Percentiles rank a stretch among this genome's conserved stretches.
Conservation (phyloP, 1,284 basidiomycete genomes). For the Psilocybe mexicana region DNA sequence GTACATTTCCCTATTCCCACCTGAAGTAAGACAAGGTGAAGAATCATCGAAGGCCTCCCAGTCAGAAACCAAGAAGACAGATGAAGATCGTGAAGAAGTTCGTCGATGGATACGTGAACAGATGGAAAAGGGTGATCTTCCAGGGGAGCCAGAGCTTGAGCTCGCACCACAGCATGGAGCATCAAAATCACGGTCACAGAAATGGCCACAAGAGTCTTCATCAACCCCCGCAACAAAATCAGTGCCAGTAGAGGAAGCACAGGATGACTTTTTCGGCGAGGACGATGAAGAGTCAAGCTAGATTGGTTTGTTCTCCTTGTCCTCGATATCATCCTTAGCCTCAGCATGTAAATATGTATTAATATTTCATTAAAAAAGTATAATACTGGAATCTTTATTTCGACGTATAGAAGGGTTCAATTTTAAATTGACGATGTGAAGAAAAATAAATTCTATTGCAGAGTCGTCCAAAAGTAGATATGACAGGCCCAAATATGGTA, state of each 20-base stretch:
- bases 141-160: slow-evolving; percentile 60
- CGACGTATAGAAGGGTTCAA: not conserved
- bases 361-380: not conserved
- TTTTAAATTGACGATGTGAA: not conserved
- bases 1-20: slow-evolving; percentile 85
- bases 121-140: slow-evolving; percentile 68
- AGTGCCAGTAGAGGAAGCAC: slow-evolving; percentile 23
- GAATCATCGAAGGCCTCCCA: slow-evolving; percentile 20
- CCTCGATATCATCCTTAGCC: not conserved
- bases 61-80: slow-evolving; percentile 32
- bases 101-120: slow-evolving; percentile 58
- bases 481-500: not conserved
- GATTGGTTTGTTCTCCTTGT: not conserved
- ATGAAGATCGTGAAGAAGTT: slow-evolving; percentile 61
- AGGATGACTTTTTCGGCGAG: slow-evolving; percentile 40
- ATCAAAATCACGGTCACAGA: slow-evolving; percentile 16
- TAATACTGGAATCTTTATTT: not conserved
- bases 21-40: slow-evolving; percentile 51
- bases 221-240: slow-evolving; percentile 10
- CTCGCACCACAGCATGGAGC: slow-evolving; percentile 23
- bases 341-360: not conserved
- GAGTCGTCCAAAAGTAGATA: slow-evolving; percentile 4
- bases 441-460: not conserved
- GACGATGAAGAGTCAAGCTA: slow-evolving; percentile 28
- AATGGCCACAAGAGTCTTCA: slow-evolving; percentile 17